A percentile compares a stretch with the other conserved stretches of the same genome.
Conservation (phyloP, 352 stramenopile species). For the Globisporangium parvum region DNA sequence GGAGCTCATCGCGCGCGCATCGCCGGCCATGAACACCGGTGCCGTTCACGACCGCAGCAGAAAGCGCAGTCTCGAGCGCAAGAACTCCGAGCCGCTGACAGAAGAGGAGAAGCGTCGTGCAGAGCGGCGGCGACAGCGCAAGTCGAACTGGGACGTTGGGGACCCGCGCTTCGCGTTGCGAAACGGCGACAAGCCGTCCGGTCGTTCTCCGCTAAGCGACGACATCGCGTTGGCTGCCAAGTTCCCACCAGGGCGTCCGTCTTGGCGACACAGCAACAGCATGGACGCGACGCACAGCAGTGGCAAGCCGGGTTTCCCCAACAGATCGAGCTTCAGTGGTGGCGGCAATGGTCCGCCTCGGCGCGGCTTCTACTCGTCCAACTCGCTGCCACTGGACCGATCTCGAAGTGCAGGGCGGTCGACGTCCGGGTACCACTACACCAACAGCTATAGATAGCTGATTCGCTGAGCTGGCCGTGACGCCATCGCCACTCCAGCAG, state of each 20-base stretch:
- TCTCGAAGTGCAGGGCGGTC: constrained; percentile 37
- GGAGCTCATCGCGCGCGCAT: neutral
- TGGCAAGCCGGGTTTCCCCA: constrained; percentile 34
- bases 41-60: constrained; percentile 18
- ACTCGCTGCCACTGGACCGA: constrained; percentile 44
- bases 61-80: constrained; percentile 38
- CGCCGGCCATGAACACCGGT: neutral
- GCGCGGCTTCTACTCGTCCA: constrained; percentile 42
- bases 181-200: constrained; percentile 10
- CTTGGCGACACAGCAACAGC: constrained; percentile 60
- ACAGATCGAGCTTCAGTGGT: constrained; percentile 16
- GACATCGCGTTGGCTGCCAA: constrained; percentile 26
- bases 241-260: constrained; percentile 43
- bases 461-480: neutral
- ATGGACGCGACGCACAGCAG: constrained; percentile 46
- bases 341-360: constrained; percentile 12
- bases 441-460: constrained; percentile 18
- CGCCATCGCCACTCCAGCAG: no score
- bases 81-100: constrained; percentile 27
- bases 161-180: constrained; percentile 51
- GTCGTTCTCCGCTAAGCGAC: constrained; percentile 13
- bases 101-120: constrained; percentile 54
- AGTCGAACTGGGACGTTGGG: constrained; percentile 80
- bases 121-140: constrained; percentile 57
- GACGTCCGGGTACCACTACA: constrained; percentile 23